Percentiles rank a stretch among this genome's conserved stretches.
Conservation (phyloP, 2,329 filamentous ascomycete species). For the Stachybotrys chlorohalonatus region DNA sequence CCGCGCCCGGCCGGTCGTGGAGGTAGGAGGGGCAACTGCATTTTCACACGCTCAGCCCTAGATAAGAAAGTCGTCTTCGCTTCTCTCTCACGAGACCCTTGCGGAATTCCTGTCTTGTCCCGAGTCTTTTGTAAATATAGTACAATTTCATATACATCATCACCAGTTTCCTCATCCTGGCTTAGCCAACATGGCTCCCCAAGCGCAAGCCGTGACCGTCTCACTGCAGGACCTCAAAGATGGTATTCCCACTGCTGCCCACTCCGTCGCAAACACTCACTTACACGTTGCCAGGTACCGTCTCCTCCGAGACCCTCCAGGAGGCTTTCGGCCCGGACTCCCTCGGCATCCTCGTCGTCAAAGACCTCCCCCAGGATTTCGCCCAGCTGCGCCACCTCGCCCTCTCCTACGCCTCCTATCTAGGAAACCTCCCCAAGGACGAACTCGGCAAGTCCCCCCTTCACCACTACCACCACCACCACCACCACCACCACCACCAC, state of each 20-base stretch:
- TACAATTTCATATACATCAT: background rate
- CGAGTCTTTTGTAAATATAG: background rate
- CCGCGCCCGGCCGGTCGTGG: too few relatives aligned
- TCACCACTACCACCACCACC: background rate
- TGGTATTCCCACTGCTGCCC: constrained; percentile 29
- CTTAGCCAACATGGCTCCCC: constrained; percentile 28
- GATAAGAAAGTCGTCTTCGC: too few relatives aligned
- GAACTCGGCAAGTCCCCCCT: constrained; percentile 53
- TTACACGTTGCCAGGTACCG: constrained; percentile 38
- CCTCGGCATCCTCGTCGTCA: constrained; percentile 88
- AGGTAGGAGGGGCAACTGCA: too few relatives aligned
- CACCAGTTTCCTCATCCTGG: background rate
- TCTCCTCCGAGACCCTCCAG: constrained; percentile 60
- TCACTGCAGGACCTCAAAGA: constrained; percentile 51
- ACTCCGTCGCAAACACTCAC: background rate
- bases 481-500: too few relatives aligned
- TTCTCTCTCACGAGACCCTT: too few relatives aligned
- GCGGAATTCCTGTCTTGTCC: too few relatives aligned
- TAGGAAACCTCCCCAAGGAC: constrained; percentile 66
- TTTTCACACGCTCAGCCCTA: too few relatives aligned
- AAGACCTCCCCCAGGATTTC: constrained; percentile 69
- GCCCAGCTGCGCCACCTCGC: constrained; percentile 60
- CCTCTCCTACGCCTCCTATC: constrained; percentile 80
- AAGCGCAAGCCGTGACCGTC: constrained; percentile 49
- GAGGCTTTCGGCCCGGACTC: constrained; percentile 85